Base-by-base conservation (phyloP, 179 eudicot genomes). In the Pouteria campechiana region DNA sequence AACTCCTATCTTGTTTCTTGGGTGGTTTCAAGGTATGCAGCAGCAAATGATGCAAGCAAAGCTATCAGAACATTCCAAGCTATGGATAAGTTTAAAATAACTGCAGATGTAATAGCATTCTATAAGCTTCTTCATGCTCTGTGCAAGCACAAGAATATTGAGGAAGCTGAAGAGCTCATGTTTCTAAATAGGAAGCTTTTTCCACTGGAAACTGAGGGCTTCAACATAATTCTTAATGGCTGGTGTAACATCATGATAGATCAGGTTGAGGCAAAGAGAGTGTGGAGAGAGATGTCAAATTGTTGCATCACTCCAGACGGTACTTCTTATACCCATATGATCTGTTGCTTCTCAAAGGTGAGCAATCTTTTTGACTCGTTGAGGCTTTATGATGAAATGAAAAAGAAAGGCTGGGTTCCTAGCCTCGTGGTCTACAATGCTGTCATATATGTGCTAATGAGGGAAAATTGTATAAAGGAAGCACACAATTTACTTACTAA, bases 101-200 rank as follows among this genome's bases (percentile, higher is more conserved):
- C 64, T 46, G 74, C 83, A 11, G 97, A 85, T 46, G 69, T 49
- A 37, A 66, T 52, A 36, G 70, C 97, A 12, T 69, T 73, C 36
- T 68, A 76, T 43, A 61, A 68, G 17, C 78, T 89, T 53, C 27
- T 85, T 37, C 64, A 54, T 49, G 53, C 72, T 29, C 74, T 89
- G 3, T 85, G 89, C 41, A 69, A 56, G 37, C 64, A 86, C 52
- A 89, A 95, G 46, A 76, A 85, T 52, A 61, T 86, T 16, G 93
- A 79, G 65, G 95, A 89, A 69, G 97, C 95, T 17, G 95, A 89
- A 64, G 83, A 81, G 45, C 76, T 85, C 55, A 75, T 89, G 93
- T 61, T 64, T 41, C 55, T 51, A 41, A 81, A 68, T 18, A 76
- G 64, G 52, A 85, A 85, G 72, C 60, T 85, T 38, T 89, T 71